Evolutionary conservation across 192 early-diverging fungal species (phyloP), one percentile per base, ranked within the genome.

Genomic region (Linnemannia hyalina): DNA sequence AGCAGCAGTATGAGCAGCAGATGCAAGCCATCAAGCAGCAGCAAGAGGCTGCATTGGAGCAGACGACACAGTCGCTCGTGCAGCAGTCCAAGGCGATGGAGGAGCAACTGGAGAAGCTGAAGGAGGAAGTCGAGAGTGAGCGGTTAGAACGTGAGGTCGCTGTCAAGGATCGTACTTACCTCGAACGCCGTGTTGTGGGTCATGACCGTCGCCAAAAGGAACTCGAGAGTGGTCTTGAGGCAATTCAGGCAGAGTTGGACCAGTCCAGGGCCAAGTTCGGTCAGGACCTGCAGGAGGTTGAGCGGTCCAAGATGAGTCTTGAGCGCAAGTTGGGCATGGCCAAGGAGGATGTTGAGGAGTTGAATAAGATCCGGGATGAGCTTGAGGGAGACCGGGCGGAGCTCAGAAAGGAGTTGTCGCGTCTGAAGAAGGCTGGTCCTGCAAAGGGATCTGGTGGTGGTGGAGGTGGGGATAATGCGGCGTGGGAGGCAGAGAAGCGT

Each of bases 301-400:
- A 86, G 73, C 70, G 84, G 26, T 78, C 75, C 10, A 80, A 78
- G 60, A 77, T 72, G 65, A 86, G 65, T 42, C 79, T 86, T 23
- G 84, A 86, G 46, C 84, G 84, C 75, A 86, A 86, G 57, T 52
- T 86, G 35, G 70, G 63, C 4, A 86, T 86, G 84, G 80, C 84
- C 23, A 77, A 69, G 70, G 84, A 86, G 68, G 84, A 86, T 70
- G 75, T 86, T 11, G 79, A 86, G 63, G 84, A 86, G 76, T 52
- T 86, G 65, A 80, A 86, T 54, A 80, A 81, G 80, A 81, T 86
- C 44, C 75, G 84, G 11, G 84, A 86, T 42, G 84, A 86, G 70
- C 76, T 86, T 3, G 84, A 86, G 42, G 49, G 40, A 35, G 84
- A 86, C 18, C 79, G 84, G 8, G 75, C 77, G 36, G 80, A 78